Base-by-base conservation (phyloP, 2,329 filamentous ascomycete species). In the Fusarium nisikadoi region DNA sequence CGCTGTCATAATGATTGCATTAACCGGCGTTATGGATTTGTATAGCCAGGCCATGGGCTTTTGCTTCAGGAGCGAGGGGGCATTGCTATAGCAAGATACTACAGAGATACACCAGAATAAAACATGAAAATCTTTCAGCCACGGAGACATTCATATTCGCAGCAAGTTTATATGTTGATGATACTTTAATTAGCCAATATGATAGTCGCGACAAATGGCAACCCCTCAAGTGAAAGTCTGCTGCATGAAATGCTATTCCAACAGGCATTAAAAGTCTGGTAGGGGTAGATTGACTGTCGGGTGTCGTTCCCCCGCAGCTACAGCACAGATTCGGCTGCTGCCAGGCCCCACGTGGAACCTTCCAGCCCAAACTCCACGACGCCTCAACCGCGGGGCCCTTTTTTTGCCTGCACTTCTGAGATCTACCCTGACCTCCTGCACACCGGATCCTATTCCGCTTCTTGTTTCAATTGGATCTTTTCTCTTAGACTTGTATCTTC, bases 331-430 rank as follows among this genome's bases (percentile, higher is more conserved):
- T 39, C 36, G 23, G 35, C 45, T 47, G 16, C 50, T 45, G 16
- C 47, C 23, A 67, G 75, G 75, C 76, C 76, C 76, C 76, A 76
- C 75, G 75, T 78, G 73, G 76, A 78, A 78, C 64, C 73, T 78
- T 78, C 76, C 76, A 76, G 70, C 68, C 72, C 62, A 75, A 75
- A 73, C 58, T 72, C 68, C 58, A 74, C 73, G 59, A 72, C 71
- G 59, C 43, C 54, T 70, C 63, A 75, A 65, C 70, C 72, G 72
- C 70, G 71, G 71, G 71, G 71, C 71, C 49, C 42, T 68, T 63
- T 68, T 68, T 70, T 62, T 31, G 31, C 31, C 65, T 61, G 31
- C 54, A 68, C 55, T 64, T 56, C 62, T 53, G 55, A 36, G 69
- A 62, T 65, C 53, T 68, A 47, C 53, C 42, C 52, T 41, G 42